A percentile compares a stretch with the other conserved stretches of the same genome.
phyloP scores from a whole-genome alignment of 305 asterid species.

The Fraxinus xanthoxyloides region DNA sequence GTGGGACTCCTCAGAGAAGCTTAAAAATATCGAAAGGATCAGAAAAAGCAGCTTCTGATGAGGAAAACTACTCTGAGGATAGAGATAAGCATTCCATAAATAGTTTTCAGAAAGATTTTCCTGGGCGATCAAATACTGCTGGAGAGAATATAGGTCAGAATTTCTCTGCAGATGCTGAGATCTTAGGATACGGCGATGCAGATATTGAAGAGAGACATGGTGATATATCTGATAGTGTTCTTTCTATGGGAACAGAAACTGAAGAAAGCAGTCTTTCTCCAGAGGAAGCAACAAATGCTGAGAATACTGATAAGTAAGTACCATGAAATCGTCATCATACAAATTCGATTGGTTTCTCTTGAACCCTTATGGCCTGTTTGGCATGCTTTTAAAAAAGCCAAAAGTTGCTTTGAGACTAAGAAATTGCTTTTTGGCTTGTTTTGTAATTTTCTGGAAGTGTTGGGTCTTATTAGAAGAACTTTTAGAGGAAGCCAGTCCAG shows the following conservation, averaged over 20 bases:
- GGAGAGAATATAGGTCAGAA: neutral
- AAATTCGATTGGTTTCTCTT: neutral
- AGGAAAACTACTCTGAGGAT: conserved; percentile 30
- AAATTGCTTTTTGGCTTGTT: conserved; percentile 18
- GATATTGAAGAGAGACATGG: conserved; percentile 25
- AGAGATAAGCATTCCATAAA: conserved; percentile 27
- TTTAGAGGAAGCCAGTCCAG: neutral
- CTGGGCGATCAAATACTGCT: conserved; percentile 6
- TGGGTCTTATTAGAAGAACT: conserved; percentile 37
- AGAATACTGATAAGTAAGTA: conserved; percentile 5
- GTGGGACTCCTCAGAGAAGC: conserved; percentile 23
- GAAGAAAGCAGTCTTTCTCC: conserved; percentile 24
- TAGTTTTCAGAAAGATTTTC: conserved; percentile 17
- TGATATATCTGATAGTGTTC: conserved; percentile 29
- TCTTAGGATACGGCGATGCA: conserved; percentile 24
- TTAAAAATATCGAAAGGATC: conserved; percentile 27
- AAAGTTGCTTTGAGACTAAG: conserved; percentile 25
- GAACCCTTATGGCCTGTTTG: conserved; percentile 12
- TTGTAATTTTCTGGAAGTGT: conserved; percentile 28
- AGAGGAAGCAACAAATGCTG: conserved; percentile 20
- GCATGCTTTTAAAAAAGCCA: conserved; percentile 23
- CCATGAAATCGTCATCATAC: neutral
- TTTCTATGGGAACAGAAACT: conserved; percentile 38
- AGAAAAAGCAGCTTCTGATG: conserved; percentile 28
- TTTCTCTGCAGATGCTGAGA: neutral